Evolutionary conservation across 2,329 filamentous ascomycete genomes (phyloP).

Genomic region (Calonectria fujianensis): DNA sequence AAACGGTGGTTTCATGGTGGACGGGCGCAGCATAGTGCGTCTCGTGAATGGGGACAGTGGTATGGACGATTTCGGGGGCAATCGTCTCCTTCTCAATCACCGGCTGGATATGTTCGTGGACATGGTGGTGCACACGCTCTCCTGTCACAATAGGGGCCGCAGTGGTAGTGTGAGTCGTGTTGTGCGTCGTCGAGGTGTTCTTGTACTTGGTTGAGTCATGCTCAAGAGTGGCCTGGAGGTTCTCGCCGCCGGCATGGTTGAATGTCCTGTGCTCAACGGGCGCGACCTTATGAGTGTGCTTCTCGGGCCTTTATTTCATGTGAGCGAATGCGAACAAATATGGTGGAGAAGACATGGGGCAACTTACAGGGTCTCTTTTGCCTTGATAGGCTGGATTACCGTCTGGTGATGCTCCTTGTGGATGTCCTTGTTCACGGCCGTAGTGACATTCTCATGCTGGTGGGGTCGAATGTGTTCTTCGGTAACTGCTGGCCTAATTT

Average conservation of each 20-base stretch:
- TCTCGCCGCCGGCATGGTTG: conserved; percentile 74
- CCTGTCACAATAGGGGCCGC: conserved; percentile 53
- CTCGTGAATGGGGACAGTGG: conserved; percentile 83
- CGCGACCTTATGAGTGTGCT: conserved; percentile 76
- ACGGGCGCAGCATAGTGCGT: conserved; percentile 80
- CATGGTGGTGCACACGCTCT: conserved; percentile 64
- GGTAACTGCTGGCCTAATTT: conserved; percentile 75
- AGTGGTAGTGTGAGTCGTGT: conserved; percentile 54
- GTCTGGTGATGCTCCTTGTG: conserved; percentile 85
- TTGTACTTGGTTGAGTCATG: conserved; percentile 66
- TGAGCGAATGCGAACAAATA: neutral
- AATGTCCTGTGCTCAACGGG: conserved; percentile 77
- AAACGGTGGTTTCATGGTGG: conserved; percentile 78
- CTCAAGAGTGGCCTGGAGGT: conserved; percentile 68
- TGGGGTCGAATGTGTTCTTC: conserved; percentile 77
- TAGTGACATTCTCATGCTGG: conserved; percentile 77
- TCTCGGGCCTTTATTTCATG: conserved; percentile 68
- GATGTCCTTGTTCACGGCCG: conserved; percentile 80
- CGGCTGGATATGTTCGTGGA: conserved; percentile 82
- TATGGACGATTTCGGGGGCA: conserved; percentile 81
- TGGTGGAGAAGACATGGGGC: accelerated
- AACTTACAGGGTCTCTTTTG: conserved; percentile 65
- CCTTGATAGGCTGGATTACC: conserved; percentile 77
- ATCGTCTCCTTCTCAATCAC: conserved; percentile 82
- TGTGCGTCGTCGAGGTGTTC: conserved; percentile 55